Evolutionary conservation across 768 basidiomycete species (phyloP).

Genomic region (Pisolithus orientalis): DNA sequence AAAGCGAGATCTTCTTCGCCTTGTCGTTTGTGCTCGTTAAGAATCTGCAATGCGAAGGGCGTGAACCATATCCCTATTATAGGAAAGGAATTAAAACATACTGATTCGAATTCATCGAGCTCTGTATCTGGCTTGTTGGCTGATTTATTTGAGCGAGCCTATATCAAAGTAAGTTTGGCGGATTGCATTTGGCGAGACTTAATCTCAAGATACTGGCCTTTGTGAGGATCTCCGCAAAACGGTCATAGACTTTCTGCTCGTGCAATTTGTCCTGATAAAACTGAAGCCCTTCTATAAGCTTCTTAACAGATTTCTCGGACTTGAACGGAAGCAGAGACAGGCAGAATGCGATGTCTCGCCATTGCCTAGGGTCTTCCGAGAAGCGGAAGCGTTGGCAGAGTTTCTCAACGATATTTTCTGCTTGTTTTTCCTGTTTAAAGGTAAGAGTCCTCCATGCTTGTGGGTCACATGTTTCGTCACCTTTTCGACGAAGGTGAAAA

Average conservation of each 20-base stretch:
- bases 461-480: constrained; percentile 32
- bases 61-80: not conserved
- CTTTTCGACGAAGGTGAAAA: constrained; percentile 97
- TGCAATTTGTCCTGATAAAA: constrained; percentile 96
- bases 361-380: constrained; percentile 85
- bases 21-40: constrained; percentile 75
- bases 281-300: constrained; percentile 86
- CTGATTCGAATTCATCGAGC: constrained; percentile 90
- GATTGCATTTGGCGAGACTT: not conserved
- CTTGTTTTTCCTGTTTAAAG: constrained; percentile 81
- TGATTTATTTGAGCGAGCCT: constrained; percentile 88
- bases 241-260: constrained; percentile 71
- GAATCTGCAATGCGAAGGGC: constrained; percentile 45
- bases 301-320: constrained; percentile 93
- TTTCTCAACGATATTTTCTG: constrained; percentile 95
- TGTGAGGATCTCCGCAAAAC: constrained; percentile 84
- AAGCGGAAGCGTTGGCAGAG: constrained; percentile 93
- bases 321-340: constrained; percentile 94
- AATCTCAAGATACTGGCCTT: constrained; percentile 47
- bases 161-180: not conserved
- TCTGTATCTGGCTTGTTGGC: constrained; percentile 91
- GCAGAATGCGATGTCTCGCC: constrained; percentile 97
- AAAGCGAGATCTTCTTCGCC: constrained; percentile 90
- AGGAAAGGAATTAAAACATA: constrained; percentile 23
- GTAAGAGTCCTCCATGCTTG: not conserved